Base-by-base conservation (phyloP, 306 rosid genomes). In the Prunus armeniaca region DNA sequence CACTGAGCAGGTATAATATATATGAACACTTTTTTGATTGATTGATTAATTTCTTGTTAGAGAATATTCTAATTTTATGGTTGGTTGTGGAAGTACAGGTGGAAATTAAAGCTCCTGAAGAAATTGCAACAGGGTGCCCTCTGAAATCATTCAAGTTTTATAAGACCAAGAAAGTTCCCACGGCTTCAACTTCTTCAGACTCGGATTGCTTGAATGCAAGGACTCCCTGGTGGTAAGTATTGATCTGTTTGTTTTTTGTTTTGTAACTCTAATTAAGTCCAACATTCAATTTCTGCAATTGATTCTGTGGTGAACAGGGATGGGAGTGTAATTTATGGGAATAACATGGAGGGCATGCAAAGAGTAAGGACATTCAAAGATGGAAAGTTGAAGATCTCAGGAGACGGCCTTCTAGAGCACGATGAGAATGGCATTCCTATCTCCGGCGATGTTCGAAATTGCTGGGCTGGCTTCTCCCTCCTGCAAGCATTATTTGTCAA, bases 211-310 rank as follows among this genome's bases (percentile, higher is more conserved):
- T 80, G 30, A 93, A 90, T 80, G 85, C 83, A 24, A 86, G 96
- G 76, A 89, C 96, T 68, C 96, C 96, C 67, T 93, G 97, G 97
- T 90, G 97, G 97, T 93, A 84, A 74, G 89, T 72, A 74, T 46
- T 28, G 17, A 4, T 38, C 9, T 2, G 65, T 30, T 49, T 11
- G 52, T 18, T 52, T 2, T 52, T 52, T 18, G 8, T 7, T 52
- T 52, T 18, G 0, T 52, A 18, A 52, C 57, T 17, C 57, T 52
- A 5, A 52, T 18, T 15, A 15, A 52, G 57, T 52, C 57, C 57
- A 18, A 18, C 18, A 18, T 18, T 52, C 18, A 30, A 30, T 30
- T 30, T 30, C 32, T 3, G 32, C 41, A 56, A 20, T 56, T 20
- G 62, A 56, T 20, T 20, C 12, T n/a, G 19, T 10, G 65, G 65